phyloP scores from a whole-genome alignment of 768 basidiomycete genomes.

The Melanogaster broomeanus region DNA sequence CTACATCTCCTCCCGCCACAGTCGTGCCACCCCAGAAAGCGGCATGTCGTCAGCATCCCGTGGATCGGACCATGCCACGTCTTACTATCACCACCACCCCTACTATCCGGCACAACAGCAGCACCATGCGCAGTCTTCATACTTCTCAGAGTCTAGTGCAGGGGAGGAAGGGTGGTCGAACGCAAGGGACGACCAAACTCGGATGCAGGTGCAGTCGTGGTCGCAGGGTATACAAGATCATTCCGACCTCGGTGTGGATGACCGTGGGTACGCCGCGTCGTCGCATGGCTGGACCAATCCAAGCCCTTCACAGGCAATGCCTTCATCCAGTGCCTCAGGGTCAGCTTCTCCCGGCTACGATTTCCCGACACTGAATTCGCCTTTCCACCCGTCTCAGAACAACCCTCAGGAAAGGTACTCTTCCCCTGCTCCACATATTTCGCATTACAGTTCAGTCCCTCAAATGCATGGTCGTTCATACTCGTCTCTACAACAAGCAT shows the following conservation, averaged over 20 bases:
- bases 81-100: conserved; percentile 27
- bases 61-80: conserved; percentile 23
- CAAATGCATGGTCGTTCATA: conserved; percentile 25
- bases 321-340: conserved; percentile 22
- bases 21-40: conserved; percentile 27
- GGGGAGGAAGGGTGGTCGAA: conserved; percentile 21
- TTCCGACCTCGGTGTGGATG: conserved; percentile 14
- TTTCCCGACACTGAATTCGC: conserved; percentile 58
- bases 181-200: conserved; percentile 23
- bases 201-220: conserved; percentile 25
- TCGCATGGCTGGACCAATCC: conserved; percentile 28
- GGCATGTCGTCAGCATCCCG: conserved; percentile 25
- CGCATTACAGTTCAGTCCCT: conserved; percentile 30
- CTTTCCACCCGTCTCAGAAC: conserved; percentile 52
- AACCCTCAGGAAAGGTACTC: conserved; percentile 34
- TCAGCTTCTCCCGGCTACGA: conserved; percentile 25
- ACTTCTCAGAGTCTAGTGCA: conserved; percentile 22
- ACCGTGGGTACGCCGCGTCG: conserved; percentile 30
- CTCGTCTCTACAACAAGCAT: conserved; percentile 29
- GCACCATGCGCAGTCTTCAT: conserved; percentile 20
- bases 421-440: conserved; percentile 33
- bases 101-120: conserved; percentile 27
- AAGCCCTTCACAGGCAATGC: conserved; percentile 22
- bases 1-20: conserved; percentile 28
- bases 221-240: conserved; percentile 24